These are phyloP conservation scores for Closterium sp. DNA, from an alignment of 139 green algal species.

Conservation along the genomic window DNA sequence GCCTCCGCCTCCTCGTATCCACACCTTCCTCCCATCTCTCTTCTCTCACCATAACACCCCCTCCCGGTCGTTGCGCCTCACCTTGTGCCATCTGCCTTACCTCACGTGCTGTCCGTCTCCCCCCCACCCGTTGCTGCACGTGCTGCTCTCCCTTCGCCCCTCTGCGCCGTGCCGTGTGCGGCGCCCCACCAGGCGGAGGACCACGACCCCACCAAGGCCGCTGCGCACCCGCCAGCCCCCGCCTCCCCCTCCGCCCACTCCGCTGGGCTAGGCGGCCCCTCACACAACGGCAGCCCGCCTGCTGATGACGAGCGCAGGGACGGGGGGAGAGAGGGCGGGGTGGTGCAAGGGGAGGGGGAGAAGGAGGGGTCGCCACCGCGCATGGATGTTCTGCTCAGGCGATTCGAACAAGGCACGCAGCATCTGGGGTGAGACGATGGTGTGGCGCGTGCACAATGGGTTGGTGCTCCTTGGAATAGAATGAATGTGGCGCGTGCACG, in stretches of 20 bases:
- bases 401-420: neutral
- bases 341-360: neutral
- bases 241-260: neutral
- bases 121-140: neutral
- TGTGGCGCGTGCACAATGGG: neutral
- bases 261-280: too few relatives aligned
- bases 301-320: neutral
- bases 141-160: neutral
- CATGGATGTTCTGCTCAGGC: neutral
- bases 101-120: neutral
- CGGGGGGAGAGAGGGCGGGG: neutral
- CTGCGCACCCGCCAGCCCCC: neutral
- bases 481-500: neutral
- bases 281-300: neutral
- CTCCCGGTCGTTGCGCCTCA: neutral
- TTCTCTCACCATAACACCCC: neutral
- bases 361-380: neutral
- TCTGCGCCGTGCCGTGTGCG: neutral
- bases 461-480: too few relatives aligned
- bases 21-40: neutral
- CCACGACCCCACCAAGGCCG: neutral
- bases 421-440: neutral
- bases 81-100: too few relatives aligned
- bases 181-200: neutral
- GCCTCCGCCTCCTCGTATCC: too few relatives aligned